Evolutionary conservation across 106 monocot genomes (phyloP).

Genomic region (Apostasia shenzhenica): DNA sequence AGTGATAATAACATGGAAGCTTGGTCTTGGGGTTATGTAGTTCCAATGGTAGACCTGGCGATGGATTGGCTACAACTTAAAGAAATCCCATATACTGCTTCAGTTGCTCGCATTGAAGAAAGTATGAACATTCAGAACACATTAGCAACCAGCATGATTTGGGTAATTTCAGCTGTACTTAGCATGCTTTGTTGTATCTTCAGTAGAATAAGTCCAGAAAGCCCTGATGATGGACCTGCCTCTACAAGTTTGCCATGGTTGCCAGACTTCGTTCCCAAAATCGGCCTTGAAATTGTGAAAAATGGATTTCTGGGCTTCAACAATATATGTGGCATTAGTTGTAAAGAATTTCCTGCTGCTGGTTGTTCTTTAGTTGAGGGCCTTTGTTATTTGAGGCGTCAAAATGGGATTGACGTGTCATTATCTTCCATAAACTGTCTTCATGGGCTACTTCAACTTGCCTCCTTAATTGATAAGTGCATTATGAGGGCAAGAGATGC

Average conservation of each 20-base stretch:
- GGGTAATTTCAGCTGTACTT: constrained; percentile 75
- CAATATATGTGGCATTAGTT: constrained; percentile 4
- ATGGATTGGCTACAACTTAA: constrained; percentile 61
- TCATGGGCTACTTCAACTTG: constrained; percentile 51
- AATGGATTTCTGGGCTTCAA: constrained; percentile 44
- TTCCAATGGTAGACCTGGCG: constrained; percentile 80
- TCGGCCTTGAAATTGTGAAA: constrained; percentile 72
- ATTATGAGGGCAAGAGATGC: constrained; percentile 46
- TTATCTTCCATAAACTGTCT: constrained; percentile 69
- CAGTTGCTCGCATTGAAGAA: constrained; percentile 18
- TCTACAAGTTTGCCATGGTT: constrained; percentile 53
- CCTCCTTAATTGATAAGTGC: constrained; percentile 40
- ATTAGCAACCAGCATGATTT: constrained; percentile 28
- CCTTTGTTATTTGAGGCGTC: constrained; percentile 47
- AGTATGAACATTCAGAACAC: constrained; percentile 6
- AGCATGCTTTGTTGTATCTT: constrained; percentile 63
- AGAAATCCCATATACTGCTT: constrained; percentile 31
- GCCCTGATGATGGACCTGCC: not conserved
- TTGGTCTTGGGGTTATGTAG: constrained; percentile 85
- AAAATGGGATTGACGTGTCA: constrained; percentile 31
- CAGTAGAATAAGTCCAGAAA: constrained; percentile 33
- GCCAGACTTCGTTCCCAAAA: constrained; percentile 75
- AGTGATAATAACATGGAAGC: constrained; percentile 30
- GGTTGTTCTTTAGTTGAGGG: constrained; percentile 31
- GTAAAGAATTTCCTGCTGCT: constrained; percentile 3